phyloP scores from a whole-genome alignment of 2,329 filamentous ascomycete species.

The Albifimbria verrucaria region DNA sequence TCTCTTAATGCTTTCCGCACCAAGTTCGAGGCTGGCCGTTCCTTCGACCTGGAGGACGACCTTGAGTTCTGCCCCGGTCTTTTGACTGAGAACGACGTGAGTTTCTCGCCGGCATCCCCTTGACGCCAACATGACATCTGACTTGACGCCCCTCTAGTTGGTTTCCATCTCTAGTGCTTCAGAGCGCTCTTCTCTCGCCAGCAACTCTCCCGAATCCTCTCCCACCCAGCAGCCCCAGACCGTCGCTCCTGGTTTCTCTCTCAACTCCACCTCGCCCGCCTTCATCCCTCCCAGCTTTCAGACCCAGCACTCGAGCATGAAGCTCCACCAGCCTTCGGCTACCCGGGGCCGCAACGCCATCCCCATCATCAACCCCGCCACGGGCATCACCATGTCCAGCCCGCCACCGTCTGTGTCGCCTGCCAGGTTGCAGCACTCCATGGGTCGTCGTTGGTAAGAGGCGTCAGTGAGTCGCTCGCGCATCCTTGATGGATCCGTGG shows the following conservation, averaged over 20 bases:
- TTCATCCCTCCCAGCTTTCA: slow-evolving; percentile 66
- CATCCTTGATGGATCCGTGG: slow-evolving; percentile 29
- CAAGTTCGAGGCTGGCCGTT: slow-evolving; percentile 86
- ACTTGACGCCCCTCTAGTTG: slow-evolving; percentile 55
- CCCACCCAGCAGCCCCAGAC: slow-evolving; percentile 85
- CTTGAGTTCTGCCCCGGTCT: slow-evolving; percentile 92
- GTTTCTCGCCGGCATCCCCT: slow-evolving; percentile 27
- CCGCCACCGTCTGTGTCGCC: slow-evolving; percentile 73
- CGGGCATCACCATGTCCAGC: slow-evolving; percentile 82
- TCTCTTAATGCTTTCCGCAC: slow-evolving; percentile 75
- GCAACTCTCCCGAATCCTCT: slow-evolving; percentile 88
- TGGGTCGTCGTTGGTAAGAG: slow-evolving; percentile 53
- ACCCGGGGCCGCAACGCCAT: slow-evolving; percentile 92
- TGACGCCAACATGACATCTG: slow-evolving; percentile 17
- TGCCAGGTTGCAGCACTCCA: slow-evolving; percentile 55
- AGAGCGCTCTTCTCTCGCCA: slow-evolving; percentile 91
- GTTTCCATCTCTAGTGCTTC: slow-evolving; percentile 91
- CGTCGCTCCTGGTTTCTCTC: slow-evolving; percentile 72
- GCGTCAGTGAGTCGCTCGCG: slow-evolving; percentile 18
- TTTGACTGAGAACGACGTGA: slow-evolving; percentile 90
- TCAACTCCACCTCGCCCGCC: slow-evolving; percentile 63
- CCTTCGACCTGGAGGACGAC: slow-evolving; percentile 94
- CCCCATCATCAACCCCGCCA: slow-evolving; percentile 94
- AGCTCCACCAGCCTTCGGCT: slow-evolving; percentile 86
- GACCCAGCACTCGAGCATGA: slow-evolving; percentile 63